A percentile compares a stretch with the other conserved stretches of the same genome.
phyloP scores from a whole-genome alignment of 768 basidiomycete species.

The Cytidiella melzeri region DNA sequence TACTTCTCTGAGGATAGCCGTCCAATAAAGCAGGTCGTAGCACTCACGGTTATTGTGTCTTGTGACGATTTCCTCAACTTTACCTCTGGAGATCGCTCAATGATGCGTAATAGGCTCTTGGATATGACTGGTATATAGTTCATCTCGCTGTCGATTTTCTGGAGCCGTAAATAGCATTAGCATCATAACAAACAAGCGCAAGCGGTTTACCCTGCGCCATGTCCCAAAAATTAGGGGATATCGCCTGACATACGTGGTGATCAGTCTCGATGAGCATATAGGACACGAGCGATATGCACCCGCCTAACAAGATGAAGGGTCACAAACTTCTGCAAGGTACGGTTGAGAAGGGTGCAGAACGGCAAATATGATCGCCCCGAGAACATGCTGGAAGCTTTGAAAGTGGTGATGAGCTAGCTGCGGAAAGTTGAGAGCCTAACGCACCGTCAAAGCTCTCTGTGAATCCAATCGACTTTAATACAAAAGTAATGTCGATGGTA shows the following conservation, averaged over 20 bases:
- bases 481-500: neutral
- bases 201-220: constrained; percentile 48
- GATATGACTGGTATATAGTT: constrained; percentile 43
- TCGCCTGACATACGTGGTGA: constrained; percentile 36
- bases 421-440: neutral
- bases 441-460: neutral
- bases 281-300: constrained; percentile 12
- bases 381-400: constrained; percentile 40
- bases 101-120: constrained; percentile 44
- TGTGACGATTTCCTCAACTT: constrained; percentile 40
- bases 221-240: constrained; percentile 76
- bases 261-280: constrained; percentile 8
- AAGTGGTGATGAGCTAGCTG: constrained; percentile 1
- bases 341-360: constrained; percentile 43
- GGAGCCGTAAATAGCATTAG: constrained; percentile 2
- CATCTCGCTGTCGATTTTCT: constrained; percentile 57
- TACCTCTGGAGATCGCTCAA: constrained; percentile 43
- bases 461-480: neutral
- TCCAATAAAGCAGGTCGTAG: neutral
- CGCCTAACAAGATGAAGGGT: constrained; percentile 56
- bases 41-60: constrained; percentile 42
- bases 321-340: constrained; percentile 47
- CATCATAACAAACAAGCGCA: constrained; percentile 6
- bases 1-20: neutral
- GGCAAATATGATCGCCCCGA: constrained; percentile 50